Evolutionary conservation across 441 rosid genomes (phyloP).

Genomic region (Jatropha podagrica): DNA sequence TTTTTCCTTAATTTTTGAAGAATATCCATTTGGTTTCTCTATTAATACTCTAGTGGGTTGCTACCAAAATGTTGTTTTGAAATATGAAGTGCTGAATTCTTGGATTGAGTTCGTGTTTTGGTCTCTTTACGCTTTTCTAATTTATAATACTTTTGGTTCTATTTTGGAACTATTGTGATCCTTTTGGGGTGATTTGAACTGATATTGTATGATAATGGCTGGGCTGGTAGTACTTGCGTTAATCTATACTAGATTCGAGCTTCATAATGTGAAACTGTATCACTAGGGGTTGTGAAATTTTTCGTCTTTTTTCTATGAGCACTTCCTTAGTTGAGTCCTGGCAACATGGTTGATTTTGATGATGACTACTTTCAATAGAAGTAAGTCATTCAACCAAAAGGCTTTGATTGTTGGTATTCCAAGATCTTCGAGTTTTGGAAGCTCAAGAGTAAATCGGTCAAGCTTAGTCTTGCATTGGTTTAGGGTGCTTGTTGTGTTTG

Average conservation of each 20-base stretch:
- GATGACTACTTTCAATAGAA: constrained; percentile 59
- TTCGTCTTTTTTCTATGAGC: constrained; percentile 2
- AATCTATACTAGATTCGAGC: constrained; percentile 14
- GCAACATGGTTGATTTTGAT: constrained; percentile 38
- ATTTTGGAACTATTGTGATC: constrained; percentile 3
- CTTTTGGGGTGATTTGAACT: constrained; percentile 15
- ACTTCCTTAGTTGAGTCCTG: constrained; percentile 22
- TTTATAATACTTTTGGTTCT: constrained; percentile 2
- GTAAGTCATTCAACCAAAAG: constrained; percentile 59
- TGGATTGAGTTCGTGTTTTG: constrained; percentile 17
- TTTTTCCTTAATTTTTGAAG: constrained; percentile 23
- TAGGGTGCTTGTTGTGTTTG: constrained; percentile 44
- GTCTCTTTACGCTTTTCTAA: constrained; percentile 2
- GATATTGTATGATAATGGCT: constrained; percentile 14
- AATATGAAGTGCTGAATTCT: constrained; percentile 23
- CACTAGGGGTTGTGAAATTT: constrained; percentile 10
- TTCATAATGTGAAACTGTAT: constrained; percentile 17
- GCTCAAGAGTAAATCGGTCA: constrained; percentile 38
- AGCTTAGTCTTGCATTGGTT: constrained; percentile 46
- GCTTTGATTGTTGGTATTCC: constrained; percentile 43
- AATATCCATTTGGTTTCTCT: constrained; percentile 19
- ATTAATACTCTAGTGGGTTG: constrained; percentile 18
- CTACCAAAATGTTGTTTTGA: constrained; percentile 8
- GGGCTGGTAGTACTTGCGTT: constrained; percentile 17
- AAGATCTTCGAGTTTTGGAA: constrained; percentile 36